Conservation (phyloP, 169 alveolate genomes). For the Besnoitia besnoiti region DNA sequence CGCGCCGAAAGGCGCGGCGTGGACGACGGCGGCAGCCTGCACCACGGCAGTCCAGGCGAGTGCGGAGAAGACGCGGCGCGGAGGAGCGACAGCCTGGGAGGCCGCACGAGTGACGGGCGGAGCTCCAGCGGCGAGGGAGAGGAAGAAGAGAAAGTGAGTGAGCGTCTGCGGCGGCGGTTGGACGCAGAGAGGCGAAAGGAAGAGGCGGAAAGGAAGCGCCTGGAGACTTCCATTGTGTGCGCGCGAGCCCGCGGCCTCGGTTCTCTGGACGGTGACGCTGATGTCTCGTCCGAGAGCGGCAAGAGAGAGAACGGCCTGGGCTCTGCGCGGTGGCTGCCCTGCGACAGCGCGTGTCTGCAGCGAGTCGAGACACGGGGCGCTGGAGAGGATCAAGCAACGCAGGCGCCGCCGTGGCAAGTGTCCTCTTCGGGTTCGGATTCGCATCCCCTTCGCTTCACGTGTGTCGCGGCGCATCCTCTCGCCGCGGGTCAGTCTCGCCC, state of each 20-base stretch:
- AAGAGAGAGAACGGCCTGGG: too few species aligned
- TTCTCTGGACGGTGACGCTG: too few species aligned
- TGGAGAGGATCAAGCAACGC: too few species aligned
- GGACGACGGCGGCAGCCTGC: conserved; percentile 23
- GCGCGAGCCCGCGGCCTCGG: too few species aligned
- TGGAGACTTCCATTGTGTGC: background rate
- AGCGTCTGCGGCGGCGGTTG: background rate
- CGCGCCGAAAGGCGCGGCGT: background rate
- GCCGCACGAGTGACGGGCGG: background rate
- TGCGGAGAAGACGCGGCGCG: too few species aligned
- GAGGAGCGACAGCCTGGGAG: background rate
- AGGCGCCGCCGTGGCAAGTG: too few species aligned
- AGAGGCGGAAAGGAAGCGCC: conserved; percentile 6
- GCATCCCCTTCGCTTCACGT: background rate
- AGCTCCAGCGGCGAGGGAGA: background rate
- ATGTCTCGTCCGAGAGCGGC: too few species aligned
- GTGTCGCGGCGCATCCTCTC: background rate
- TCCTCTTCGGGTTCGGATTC: background rate
- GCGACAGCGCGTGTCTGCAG: too few species aligned
- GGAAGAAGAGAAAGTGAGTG: background rate
- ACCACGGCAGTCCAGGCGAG: too few species aligned
- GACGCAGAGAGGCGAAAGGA: background rate
- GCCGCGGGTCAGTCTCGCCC: background rate
- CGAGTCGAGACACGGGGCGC: too few species aligned
- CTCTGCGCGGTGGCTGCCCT: too few species aligned